Evolutionary conservation across 2,329 filamentous ascomycete genomes (phyloP), one percentile per base, ranked within the genome.

Genomic region (Pyrenophora tritici-repentis): DNA sequence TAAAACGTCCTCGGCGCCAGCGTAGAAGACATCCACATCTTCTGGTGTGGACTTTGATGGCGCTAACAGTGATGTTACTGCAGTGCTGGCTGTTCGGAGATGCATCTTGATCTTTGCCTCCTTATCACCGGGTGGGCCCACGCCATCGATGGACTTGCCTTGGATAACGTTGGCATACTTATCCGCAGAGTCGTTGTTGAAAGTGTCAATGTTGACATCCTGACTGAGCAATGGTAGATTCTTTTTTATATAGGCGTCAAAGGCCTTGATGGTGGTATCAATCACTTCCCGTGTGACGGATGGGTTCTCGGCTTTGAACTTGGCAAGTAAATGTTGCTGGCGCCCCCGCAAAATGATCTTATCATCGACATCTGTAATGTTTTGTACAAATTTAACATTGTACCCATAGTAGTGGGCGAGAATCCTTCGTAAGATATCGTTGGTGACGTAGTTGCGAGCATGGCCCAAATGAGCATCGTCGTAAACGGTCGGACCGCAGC

Each of bases 91-190:
- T 0, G 84, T 87, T 56, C 84, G 86, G 55, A 95, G 82, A 66
- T 96, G 90, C 90, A 96, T 95, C 76, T 92, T 95, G 60, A 90
- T 76, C 77, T 96, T 96, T 12, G 90, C 90, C 70, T 95, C 89
- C 48, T 86, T 85, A 65, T 96, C 91, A 6, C 87, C 84, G 0
- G 89, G 80, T 14, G 75, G 67, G 42, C 78, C 75, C 36, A 79
- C 78, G 6, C 80, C 81, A 33, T 79, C 78, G n/a, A 85, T 57
- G 3, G 81, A 75, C 51, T 81, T 80, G 4, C 83, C 83, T 37
- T 76, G 75, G 42, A 86, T 70, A 4, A 86, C 78, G 50, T 76
- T 74, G 36, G 76, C 78, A 67, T 86, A 86, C 16, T 73, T 73
- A 55, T 79, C 76, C 35, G 80, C 73, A 1, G 79, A 76, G 33